Evolutionary conservation across 441 rosid species (phyloP).

Genomic region (Adansonia rubrostipa): DNA sequence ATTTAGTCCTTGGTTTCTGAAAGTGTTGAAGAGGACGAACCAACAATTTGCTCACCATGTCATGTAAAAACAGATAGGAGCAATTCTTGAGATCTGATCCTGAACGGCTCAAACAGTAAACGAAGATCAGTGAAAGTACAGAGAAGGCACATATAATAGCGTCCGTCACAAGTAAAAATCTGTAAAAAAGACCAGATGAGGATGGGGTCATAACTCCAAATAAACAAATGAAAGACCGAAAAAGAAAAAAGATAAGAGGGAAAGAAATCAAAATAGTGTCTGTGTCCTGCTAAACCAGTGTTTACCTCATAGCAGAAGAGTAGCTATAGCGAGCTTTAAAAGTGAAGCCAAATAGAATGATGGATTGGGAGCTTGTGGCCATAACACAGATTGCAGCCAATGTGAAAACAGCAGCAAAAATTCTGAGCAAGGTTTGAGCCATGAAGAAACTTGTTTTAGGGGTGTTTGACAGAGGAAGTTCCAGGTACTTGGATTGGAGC

Average conservation of each 20-base stretch:
- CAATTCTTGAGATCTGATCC: constrained; percentile 26
- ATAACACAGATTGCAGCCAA: constrained; percentile 44
- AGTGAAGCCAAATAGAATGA: constrained; percentile 32
- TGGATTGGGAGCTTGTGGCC: constrained; percentile 41
- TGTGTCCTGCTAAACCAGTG: neutral
- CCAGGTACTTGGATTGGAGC: constrained; percentile 21
- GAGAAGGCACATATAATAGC: constrained; percentile 44
- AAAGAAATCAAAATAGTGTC: neutral
- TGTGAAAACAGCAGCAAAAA: constrained; percentile 46
- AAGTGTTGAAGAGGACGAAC: neutral
- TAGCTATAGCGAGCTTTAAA: constrained; percentile 43
- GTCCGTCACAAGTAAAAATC: constrained; percentile 56
- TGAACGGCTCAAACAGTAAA: constrained; percentile 37
- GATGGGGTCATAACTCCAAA: neutral
- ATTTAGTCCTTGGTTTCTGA: neutral
- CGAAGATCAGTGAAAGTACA: constrained; percentile 42
- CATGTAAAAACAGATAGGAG: constrained; percentile 51
- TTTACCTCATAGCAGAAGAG: constrained; percentile 54
- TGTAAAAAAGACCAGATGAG: constrained; percentile 26
- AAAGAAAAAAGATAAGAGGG: neutral
- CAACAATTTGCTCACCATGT: constrained; percentile 45
- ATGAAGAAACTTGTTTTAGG: constrained; percentile 28
- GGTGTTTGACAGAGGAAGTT: neutral
- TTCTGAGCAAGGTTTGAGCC: constrained; percentile 46
- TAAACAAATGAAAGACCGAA: neutral